Evolutionary conservation across 2,329 filamentous ascomycete species (phyloP), one percentile per base, ranked within the genome.

Genomic region (Colletotrichum sp.): DNA sequence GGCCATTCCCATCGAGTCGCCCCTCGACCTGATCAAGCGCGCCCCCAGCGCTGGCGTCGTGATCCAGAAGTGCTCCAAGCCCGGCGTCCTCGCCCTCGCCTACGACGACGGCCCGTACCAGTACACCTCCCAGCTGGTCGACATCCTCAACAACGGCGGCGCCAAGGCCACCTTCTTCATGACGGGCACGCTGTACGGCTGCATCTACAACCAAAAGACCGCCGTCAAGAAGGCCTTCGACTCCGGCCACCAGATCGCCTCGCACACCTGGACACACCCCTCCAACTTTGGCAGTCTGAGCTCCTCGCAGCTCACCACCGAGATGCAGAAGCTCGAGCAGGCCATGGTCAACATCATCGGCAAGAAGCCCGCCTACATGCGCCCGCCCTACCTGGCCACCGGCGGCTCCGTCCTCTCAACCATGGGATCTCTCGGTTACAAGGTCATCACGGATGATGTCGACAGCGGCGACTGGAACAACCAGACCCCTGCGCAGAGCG

Each of bases 391-490:
- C 82, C 87, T 89, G 59, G 86, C 86, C 73, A 89, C 87, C 4
- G 83, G 86, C 67, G 86, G 86, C 26, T 81, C 84, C 74, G 84
- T 89, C 57, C 82, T 89, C 64, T 79, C 81, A 21, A 85, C 84
- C 16, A 84, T 89, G 84, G 80, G 79, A 72, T 77, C 83, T 71
- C 81, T 92, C 66, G 89, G 89, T 72, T 92, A 92, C 85, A 90
- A 91, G 80, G 87, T 92, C 79, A 89, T 90, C 79, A 92, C 90
- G 79, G 87, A 92, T 79, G 89, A 93, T 77, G 84, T 93, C 65
- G 91, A 93, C 80, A 88, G 91, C 2, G 89, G 91, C 67, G 92
- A 93, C 83, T 93, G 92, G 86, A 89, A 92, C 80, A 87, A 90
- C 68, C 83, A 87, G 75, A 84, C 86, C 6, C 85, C 90, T 1